Conservation (phyloP, 306 rosid species). For the Medicago arabica region DNA sequence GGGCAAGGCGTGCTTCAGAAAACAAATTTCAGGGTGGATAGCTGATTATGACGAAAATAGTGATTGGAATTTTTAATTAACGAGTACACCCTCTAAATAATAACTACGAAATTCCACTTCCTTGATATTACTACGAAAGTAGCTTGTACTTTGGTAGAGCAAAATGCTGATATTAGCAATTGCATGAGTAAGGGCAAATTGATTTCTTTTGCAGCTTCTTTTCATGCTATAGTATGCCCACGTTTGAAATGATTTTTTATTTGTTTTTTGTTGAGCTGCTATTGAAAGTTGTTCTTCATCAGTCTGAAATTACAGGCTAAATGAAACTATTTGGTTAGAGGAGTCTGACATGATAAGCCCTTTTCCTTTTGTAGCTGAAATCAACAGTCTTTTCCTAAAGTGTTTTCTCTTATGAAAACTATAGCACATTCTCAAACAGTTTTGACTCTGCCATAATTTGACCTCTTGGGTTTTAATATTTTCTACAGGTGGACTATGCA, state of each 20-base stretch:
- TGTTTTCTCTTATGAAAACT: background rate
- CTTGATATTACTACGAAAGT: background rate
- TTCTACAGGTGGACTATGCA: slow-evolving; percentile 74
- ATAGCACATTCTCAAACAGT: background rate
- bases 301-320: background rate
- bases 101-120: background rate
- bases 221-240: background rate
- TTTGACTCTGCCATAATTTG: background rate
- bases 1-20: slow-evolving; percentile 6
- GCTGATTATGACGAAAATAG: background rate
- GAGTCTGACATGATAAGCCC: background rate
- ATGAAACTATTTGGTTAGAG: background rate
- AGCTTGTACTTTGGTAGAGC: background rate
- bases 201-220: background rate
- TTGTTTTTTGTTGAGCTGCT: background rate
- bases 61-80: background rate
- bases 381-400: background rate
- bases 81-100: background rate
- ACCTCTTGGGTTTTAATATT: slow-evolving; percentile 20
- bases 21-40: background rate
- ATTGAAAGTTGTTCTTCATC: background rate
- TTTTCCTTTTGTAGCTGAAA: background rate
- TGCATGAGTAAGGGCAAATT: background rate
- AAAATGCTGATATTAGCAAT: background rate
- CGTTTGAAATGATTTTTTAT: background rate